Conservation (phyloP, 495 filamentous ascomycete species). For the Aspergillus diversus region DNA sequence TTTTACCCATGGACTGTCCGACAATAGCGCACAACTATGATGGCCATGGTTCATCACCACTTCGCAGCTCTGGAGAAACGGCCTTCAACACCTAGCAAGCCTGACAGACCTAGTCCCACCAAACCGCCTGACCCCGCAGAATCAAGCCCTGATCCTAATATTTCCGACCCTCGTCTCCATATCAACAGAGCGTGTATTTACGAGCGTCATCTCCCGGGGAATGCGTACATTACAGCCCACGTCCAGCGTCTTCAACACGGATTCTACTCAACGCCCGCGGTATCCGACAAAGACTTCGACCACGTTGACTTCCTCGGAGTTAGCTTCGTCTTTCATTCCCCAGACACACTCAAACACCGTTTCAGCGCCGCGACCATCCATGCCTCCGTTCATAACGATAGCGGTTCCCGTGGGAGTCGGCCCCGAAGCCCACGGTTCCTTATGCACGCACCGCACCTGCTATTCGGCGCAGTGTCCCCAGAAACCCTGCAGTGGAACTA, state of each 20-base stretch:
- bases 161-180: constrained; percentile 46
- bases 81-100: background rate
- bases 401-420: constrained; percentile 35
- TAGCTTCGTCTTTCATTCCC: constrained; percentile 54
- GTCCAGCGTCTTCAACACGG: constrained; percentile 57
- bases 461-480: constrained; percentile 56
- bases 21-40: background rate
- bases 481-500: constrained; percentile 58
- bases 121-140: constrained; percentile 2
- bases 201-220: constrained; percentile 51
- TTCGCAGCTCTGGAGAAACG: constrained; percentile 6
- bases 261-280: constrained; percentile 44
- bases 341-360: constrained; percentile 43
- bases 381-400: constrained; percentile 39
- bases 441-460: constrained; percentile 55
- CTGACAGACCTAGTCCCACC: background rate
- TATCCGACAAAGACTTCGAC: constrained; percentile 45
- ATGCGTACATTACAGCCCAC: constrained; percentile 56
- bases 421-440: constrained; percentile 47
- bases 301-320: constrained; percentile 56
- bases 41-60: constrained; percentile 16
- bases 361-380: constrained; percentile 54
- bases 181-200: constrained; percentile 54
- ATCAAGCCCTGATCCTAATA: constrained; percentile 38
- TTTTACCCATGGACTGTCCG: background rate